Percentiles rank a stretch among this genome's conserved stretches.
phyloP scores from a whole-genome alignment of 257 asterid species.

The Plantago major region DNA sequence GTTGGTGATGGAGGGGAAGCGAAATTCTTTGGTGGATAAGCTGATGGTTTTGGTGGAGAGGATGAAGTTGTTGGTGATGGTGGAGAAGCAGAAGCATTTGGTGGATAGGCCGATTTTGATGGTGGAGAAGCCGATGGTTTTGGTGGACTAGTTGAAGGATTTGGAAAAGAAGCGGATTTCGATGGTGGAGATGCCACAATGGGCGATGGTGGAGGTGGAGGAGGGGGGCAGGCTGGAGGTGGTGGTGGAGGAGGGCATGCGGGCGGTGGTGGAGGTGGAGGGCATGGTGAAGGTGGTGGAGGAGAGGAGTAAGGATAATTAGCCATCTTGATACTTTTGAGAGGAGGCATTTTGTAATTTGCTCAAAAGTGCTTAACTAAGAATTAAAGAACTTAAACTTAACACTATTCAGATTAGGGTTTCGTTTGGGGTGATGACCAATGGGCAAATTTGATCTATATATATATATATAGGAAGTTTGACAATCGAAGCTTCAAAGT shows the following conservation, averaged over 20 bases:
- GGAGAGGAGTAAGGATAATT: constrained; percentile 35
- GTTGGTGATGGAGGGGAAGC: constrained; percentile 3
- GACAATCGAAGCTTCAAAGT: constrained; percentile 15
- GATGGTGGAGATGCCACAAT: constrained; percentile 22
- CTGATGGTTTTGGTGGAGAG: constrained; percentile 23
- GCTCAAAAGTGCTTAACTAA: constrained; percentile 13
- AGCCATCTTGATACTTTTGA: constrained; percentile 23
- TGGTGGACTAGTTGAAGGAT: constrained; percentile 19
- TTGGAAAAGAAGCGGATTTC: background rate
- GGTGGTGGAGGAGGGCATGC: constrained; percentile 15
- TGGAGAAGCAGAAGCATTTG: constrained; percentile 10
- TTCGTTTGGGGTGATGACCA: too few relatives aligned
- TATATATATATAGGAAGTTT: constrained; percentile 20
- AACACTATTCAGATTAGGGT: constrained; percentile 21
- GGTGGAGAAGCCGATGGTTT: constrained; percentile 22
- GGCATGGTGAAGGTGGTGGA: constrained; percentile 24
- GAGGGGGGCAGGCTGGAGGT: constrained; percentile 11
- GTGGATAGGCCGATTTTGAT: constrained; percentile 28
- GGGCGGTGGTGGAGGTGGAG: constrained; percentile 13
- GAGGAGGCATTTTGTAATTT: constrained; percentile 29
- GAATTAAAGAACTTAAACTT: background rate
- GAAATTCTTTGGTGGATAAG: background rate
- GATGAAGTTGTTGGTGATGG: constrained; percentile 15
- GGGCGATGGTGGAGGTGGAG: constrained; percentile 33
- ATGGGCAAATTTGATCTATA: too few relatives aligned